A percentile compares a stretch with the other conserved stretches of the same genome.
Conservation (phyloP, 495 filamentous ascomycete genomes). For the Lasiosphaeria miniovina region DNA sequence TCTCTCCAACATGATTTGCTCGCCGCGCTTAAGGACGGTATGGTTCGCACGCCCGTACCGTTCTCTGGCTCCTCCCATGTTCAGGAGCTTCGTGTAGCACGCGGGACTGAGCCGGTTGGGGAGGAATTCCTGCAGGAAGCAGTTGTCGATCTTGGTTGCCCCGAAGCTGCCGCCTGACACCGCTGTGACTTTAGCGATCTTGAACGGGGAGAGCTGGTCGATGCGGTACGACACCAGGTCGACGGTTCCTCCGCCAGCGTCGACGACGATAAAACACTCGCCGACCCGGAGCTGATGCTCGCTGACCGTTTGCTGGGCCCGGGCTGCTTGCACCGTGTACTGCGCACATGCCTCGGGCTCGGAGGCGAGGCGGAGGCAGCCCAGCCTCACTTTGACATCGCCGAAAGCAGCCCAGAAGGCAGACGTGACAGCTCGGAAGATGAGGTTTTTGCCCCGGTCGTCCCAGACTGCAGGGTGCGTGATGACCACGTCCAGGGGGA, state of each 20-base stretch:
- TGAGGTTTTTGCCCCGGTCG: neutral
- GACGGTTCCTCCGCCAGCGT: constrained; percentile 23
- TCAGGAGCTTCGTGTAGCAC: constrained; percentile 4
- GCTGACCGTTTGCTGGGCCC: too few species aligned
- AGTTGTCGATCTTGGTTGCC: constrained; percentile 12
- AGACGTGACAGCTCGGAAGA: constrained; percentile 8
- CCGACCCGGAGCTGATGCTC: too few species aligned
- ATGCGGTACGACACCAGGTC: constrained; percentile 16
- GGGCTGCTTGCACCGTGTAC: constrained; percentile 16
- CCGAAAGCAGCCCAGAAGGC: constrained; percentile 4
- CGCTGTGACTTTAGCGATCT: neutral
- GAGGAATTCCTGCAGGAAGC: constrained; percentile 13
- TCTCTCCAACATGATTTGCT: constrained; percentile 10
- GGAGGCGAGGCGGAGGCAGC: constrained; percentile 4
- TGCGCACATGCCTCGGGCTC: constrained; percentile 22
- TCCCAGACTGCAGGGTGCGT: constrained; percentile 7
- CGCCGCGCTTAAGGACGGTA: constrained; percentile 3
- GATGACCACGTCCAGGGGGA: constrained; percentile 12
- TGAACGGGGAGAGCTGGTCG: constrained; percentile 10
- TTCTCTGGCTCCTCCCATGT: neutral
- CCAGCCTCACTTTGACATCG: neutral
- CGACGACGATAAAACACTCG: constrained; percentile 21
- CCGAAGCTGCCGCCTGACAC: constrained; percentile 1
- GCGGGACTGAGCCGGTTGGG: constrained; percentile 1
- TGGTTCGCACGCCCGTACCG: constrained; percentile 8